Percentiles rank a stretch among this genome's conserved stretches.
Evolutionary conservation across 371 early-diverging fungal genomes (phyloP).

Genomic region (Mucor mucedo): DNA sequence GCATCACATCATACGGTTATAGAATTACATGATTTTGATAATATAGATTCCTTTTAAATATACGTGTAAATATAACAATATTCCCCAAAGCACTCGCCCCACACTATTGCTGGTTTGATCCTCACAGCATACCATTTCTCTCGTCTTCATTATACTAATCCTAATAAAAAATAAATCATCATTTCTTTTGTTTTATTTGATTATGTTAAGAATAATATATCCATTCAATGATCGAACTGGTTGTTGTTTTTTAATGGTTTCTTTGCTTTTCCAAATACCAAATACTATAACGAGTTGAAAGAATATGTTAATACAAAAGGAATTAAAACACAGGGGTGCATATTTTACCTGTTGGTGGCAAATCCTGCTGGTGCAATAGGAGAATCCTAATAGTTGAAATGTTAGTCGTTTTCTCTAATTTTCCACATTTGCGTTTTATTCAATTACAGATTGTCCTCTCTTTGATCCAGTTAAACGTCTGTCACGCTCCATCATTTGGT

Average conservation of each 20-base stretch:
- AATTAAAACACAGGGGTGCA: background rate
- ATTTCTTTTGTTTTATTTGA: background rate
- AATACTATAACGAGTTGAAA: conserved; percentile 30
- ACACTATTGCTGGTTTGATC: no score
- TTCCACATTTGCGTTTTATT: background rate
- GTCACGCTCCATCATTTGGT: conserved; percentile 63
- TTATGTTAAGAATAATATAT: background rate
- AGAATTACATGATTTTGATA: conserved; percentile 48
- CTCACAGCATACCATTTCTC: no score
- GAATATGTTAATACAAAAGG: background rate
- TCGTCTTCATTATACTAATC: no score
- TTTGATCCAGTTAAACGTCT: conserved; percentile 56
- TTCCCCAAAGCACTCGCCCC: no score
- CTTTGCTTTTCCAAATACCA: conserved; percentile 57
- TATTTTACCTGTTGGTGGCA: conserved; percentile 49
- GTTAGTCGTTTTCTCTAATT: background rate
- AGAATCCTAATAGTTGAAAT: conserved; percentile 31
- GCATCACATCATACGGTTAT: conserved; percentile 32
- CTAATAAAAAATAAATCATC: conserved; percentile 3
- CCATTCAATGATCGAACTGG: background rate
- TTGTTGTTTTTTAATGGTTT: conserved; percentile 28
- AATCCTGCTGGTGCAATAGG: conserved; percentile 50
- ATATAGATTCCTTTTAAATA: no score
- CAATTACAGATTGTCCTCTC: conserved; percentile 54
- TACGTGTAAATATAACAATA: no score